Evolutionary conservation across 768 basidiomycete species (phyloP).

Genomic region (Thelephora ganbajun): DNA sequence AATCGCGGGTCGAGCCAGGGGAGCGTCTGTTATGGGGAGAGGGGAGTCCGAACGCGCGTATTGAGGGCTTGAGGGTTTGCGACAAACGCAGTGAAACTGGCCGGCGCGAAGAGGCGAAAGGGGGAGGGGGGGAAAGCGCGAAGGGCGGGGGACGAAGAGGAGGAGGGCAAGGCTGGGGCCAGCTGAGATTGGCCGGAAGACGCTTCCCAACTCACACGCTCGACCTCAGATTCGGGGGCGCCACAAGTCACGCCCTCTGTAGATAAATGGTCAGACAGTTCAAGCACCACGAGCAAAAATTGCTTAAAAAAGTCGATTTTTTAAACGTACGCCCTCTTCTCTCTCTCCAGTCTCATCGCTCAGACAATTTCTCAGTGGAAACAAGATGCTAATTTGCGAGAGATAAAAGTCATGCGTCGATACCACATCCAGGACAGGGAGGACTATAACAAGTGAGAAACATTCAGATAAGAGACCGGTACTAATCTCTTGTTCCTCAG

Average conservation of each 20-base stretch:
- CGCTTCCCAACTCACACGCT: neutral
- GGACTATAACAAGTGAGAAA: slow-evolving; percentile 75
- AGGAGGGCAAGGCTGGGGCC: slow-evolving; percentile 4
- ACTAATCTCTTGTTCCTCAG: slow-evolving; percentile 17
- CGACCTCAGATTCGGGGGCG: neutral
- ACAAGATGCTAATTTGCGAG: slow-evolving; percentile 81
- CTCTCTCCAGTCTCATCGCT: neutral
- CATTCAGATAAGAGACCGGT: neutral
- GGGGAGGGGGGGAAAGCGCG: slow-evolving; percentile 1
- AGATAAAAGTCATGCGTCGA: slow-evolving; percentile 86
- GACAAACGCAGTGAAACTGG: neutral
- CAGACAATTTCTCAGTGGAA: slow-evolving; percentile 58
- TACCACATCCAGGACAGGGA: slow-evolving; percentile 94
- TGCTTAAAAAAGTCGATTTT: slow-evolving; percentile 95
- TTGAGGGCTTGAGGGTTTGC: neutral
- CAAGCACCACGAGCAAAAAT: slow-evolving; percentile 91
- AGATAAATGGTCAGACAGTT: slow-evolving; percentile 76
- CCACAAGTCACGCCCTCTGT: slow-evolving; percentile 4
- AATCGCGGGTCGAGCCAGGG: slow-evolving; percentile 1
- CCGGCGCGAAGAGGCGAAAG: neutral
- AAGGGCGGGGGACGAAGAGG: slow-evolving; percentile 1
- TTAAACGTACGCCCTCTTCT: slow-evolving; percentile 48
- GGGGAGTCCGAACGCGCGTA: neutral
- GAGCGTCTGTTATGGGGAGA: slow-evolving; percentile 1
- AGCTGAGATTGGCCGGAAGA: slow-evolving; percentile 2